phyloP scores from a whole-genome alignment of 2,329 filamentous ascomycete species.

The Ciborinia camelliae region DNA sequence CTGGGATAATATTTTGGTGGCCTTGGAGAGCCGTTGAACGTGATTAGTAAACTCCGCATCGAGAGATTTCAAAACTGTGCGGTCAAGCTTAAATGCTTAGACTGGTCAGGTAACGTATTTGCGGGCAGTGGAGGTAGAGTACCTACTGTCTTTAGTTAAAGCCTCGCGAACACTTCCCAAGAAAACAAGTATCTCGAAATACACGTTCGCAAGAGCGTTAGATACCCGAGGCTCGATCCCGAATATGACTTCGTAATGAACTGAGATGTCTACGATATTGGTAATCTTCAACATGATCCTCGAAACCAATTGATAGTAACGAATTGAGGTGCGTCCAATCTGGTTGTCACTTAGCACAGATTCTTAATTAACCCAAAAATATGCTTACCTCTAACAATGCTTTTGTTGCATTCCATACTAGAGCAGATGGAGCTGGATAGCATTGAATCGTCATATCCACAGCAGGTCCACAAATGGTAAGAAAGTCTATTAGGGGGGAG shows the following conservation, averaged over 20 bases:
- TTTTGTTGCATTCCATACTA: conserved; percentile 12
- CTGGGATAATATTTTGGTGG: conserved; percentile 3
- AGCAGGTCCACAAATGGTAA: conserved; percentile 11
- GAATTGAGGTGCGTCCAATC: conserved; percentile 15
- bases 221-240: conserved; percentile 3
- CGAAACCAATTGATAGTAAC: conserved; percentile 8
- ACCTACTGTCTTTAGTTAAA: conserved; percentile 12
- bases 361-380: not conserved
- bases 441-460: conserved; percentile 14
- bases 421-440: conserved; percentile 12
- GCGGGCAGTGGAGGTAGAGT: not conserved
- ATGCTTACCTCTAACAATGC: conserved; percentile 8
- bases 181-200: conserved; percentile 13
- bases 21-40: conserved; percentile 7
- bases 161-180: conserved; percentile 2
- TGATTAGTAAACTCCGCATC: conserved; percentile 9
- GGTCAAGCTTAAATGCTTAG: conserved; percentile 16
- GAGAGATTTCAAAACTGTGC: conserved; percentile 7
- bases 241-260: conserved; percentile 13
- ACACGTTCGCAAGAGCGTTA: conserved; percentile 11
- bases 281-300: conserved; percentile 5
- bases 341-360: not conserved
- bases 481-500: conserved; percentile 15
- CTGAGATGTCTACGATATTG: conserved; percentile 5
- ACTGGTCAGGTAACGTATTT: not conserved